A percentile compares a stretch with the other conserved stretches of the same genome.
These are phyloP conservation scores for Backusella sp. DNA, from an alignment of 192 early-diverging fungal genomes.

Conservation along the genomic window DNA sequence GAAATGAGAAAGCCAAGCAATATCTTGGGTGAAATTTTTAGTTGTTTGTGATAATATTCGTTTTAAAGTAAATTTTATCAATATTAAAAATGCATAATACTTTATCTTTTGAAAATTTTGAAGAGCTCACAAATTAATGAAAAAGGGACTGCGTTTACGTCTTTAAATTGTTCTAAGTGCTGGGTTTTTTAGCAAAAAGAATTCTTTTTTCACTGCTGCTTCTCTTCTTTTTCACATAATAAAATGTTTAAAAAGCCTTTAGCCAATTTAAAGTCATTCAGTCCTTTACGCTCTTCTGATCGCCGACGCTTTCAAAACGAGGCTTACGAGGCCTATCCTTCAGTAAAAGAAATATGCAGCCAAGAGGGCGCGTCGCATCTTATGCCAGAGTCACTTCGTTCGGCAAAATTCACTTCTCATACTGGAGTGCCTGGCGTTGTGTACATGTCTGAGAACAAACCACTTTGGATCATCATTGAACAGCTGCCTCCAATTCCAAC, in stretches of 20 bases:
- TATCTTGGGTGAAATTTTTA: not conserved
- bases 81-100: too few species aligned
- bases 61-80: too few species aligned
- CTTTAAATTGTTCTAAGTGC: too few species aligned
- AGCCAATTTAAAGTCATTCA: constrained; percentile 64
- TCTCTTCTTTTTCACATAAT: not conserved
- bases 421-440: constrained; percentile 61
- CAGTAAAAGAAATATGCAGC: constrained; percentile 36
- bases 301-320: constrained; percentile 65
- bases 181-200: too few species aligned
- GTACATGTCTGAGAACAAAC: constrained; percentile 59
- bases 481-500: constrained; percentile 60
- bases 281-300: constrained; percentile 65
- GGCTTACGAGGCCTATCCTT: constrained; percentile 51
- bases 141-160: too few species aligned
- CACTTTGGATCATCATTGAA: constrained; percentile 66
- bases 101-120: too few species aligned
- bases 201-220: too few species aligned
- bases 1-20: not conserved
- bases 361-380: constrained; percentile 38
- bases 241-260: constrained; percentile 79
- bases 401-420: constrained; percentile 67
- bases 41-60: too few species aligned
- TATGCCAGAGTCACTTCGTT: constrained; percentile 57
- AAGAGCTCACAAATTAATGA: too few species aligned